Evolutionary conservation across 495 filamentous ascomycete genomes (phyloP).

Genomic region (Stereocaulon alpinum): DNA sequence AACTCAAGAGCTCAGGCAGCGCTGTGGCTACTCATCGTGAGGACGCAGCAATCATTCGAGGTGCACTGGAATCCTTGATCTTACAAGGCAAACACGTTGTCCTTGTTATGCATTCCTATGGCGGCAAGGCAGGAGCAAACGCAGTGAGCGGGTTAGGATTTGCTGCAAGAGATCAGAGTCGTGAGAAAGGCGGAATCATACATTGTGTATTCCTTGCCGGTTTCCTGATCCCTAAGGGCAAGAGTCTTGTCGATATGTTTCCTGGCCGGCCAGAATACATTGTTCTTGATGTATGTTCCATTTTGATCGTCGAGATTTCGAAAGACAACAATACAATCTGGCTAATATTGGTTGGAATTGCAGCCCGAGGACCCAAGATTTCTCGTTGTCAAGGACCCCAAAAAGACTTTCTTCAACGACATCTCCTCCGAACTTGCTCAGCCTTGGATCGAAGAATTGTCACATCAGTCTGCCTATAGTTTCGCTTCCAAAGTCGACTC

Average conservation of each 20-base stretch:
- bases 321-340: not conserved
- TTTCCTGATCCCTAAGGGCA: slow-evolving; percentile 25
- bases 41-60: not conserved
- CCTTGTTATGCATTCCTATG: slow-evolving; percentile 30
- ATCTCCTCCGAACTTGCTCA: slow-evolving; percentile 24
- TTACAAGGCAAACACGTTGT: slow-evolving; percentile 22
- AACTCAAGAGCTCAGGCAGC: not conserved
- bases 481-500: slow-evolving; percentile 25
- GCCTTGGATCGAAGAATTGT: slow-evolving; percentile 16
- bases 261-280: not conserved
- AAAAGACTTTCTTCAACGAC: slow-evolving; percentile 23
- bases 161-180: slow-evolving; percentile 17
- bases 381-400: slow-evolving; percentile 10
- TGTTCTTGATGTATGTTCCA: not conserved
- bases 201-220: slow-evolving; percentile 27
- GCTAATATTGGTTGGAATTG: not conserved
- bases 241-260: not conserved
- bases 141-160: slow-evolving; percentile 21
- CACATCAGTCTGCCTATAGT: slow-evolving; percentile 13
- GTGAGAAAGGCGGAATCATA: slow-evolving; percentile 24
- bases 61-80: not conserved
- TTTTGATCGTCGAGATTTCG: not conserved
- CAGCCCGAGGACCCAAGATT: not conserved
- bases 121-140: slow-evolving; percentile 25
- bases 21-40: not conserved